Evolutionary conservation across 805 yeast species (phyloP).

Genomic region (Zygosaccharomyces kombuchaensis): DNA sequence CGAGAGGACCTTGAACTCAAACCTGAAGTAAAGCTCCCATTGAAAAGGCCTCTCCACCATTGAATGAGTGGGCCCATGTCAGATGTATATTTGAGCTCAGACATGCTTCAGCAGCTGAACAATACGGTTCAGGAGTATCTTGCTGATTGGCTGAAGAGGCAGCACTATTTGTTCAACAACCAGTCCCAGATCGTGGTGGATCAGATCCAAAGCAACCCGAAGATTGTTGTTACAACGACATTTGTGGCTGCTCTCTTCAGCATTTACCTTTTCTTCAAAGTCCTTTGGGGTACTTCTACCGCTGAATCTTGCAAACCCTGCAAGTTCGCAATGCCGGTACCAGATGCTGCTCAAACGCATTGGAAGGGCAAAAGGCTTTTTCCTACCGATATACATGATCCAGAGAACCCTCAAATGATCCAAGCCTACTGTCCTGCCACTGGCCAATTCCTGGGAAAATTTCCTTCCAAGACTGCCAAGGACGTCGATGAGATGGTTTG

Average conservation of each 20-base stretch:
- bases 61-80: conserved; percentile 16
- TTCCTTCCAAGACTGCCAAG: conserved; percentile 54
- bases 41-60: background rate
- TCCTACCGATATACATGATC: conserved; percentile 54
- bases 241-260: conserved; percentile 18
- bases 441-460: conserved; percentile 78
- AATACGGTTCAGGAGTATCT: conserved; percentile 28
- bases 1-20: background rate
- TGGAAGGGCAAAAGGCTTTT: conserved; percentile 86
- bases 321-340: conserved; percentile 20
- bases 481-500: conserved; percentile 67
- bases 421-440: conserved; percentile 96
- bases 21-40: background rate
- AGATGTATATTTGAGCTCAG: conserved; percentile 23
- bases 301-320: conserved; percentile 15
- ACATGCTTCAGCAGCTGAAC: conserved; percentile 29
- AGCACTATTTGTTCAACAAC: conserved; percentile 14
- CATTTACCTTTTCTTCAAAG: conserved; percentile 19
- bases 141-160: conserved; percentile 19
- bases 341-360: conserved; percentile 36
- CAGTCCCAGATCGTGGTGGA: conserved; percentile 17
- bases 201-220: conserved; percentile 14
- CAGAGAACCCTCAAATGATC: conserved; percentile 61
- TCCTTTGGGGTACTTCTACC: conserved; percentile 14
- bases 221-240: conserved; percentile 15